phyloP scores from a whole-genome alignment of 306 rosid species.

The Castanopsis chinensis region DNA sequence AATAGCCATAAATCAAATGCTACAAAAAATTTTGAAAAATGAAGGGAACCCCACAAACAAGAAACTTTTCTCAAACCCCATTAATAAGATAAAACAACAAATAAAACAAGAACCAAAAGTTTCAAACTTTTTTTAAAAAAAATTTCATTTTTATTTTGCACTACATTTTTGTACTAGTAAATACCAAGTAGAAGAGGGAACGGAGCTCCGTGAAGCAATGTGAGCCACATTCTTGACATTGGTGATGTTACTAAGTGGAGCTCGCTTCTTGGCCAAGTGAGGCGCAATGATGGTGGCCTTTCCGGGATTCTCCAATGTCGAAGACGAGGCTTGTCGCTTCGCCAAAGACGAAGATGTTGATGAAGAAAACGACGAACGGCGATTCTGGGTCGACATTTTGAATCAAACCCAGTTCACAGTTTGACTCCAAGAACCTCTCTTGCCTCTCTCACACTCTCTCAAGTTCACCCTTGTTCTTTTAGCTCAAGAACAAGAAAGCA shows the following conservation, averaged over 20 bases:
- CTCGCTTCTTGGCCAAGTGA: conserved; percentile 69
- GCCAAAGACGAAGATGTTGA: conserved; percentile 79
- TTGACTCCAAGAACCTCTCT: neutral
- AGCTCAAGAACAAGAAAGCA: conserved; percentile 32
- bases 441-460: neutral
- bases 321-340: conserved; percentile 58
- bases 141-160: neutral
- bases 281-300: conserved; percentile 36
- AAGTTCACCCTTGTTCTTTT: conserved; percentile 9
- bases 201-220: conserved; percentile 34
- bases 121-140: neutral
- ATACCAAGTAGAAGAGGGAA: conserved; percentile 53
- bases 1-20: neutral
- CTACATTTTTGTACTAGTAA: neutral
- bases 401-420: conserved; percentile 24
- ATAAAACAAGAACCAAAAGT: neutral
- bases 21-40: neutral
- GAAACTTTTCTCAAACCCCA: neutral
- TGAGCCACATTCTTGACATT: conserved; percentile 48
- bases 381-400: conserved; percentile 61
- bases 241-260: conserved; percentile 79
- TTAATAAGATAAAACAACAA: neutral
- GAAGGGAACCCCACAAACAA: neutral
- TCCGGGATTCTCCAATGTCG: conserved; percentile 41
- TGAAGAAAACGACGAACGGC: conserved; percentile 74